Conservation (phyloP, 2,329 filamentous ascomycete genomes). For the Salinomyces thailandicus region DNA sequence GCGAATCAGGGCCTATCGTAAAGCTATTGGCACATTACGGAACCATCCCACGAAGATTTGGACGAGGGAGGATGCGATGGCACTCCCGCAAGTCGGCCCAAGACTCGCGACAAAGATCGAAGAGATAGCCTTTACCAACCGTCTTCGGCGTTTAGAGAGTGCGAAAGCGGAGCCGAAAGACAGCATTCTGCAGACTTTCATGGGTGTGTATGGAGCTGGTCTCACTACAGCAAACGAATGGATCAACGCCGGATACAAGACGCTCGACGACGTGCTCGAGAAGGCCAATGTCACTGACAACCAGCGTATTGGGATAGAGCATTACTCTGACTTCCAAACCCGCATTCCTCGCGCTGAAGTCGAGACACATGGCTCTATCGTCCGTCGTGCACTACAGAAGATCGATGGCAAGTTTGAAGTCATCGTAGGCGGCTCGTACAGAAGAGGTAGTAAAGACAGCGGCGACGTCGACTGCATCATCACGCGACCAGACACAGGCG, state of each 20-base stretch:
- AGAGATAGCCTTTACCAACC: conserved; percentile 69
- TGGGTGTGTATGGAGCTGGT: conserved; percentile 71
- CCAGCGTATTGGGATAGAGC: conserved; percentile 67
- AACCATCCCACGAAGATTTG: conserved; percentile 53
- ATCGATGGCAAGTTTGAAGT: conserved; percentile 57
- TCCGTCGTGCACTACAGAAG: conserved; percentile 46
- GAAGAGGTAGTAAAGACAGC: conserved; percentile 62
- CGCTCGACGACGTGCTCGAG: conserved; percentile 57
- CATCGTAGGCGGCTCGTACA: conserved; percentile 74
- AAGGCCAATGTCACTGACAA: conserved; percentile 55
- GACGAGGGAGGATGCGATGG: conserved; percentile 58
- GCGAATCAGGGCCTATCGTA: conserved; percentile 65
- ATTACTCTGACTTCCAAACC: conserved; percentile 66
- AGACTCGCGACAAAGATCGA: conserved; percentile 77
- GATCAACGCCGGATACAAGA: conserved; percentile 63
- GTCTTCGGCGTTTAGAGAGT: conserved; percentile 61
- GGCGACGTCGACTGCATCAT: conserved; percentile 81
- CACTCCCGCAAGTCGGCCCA: conserved; percentile 58
- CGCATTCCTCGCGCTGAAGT: conserved; percentile 73
- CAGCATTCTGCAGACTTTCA: conserved; percentile 55
- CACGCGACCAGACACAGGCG: conserved; percentile 53
- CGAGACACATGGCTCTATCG: conserved; percentile 53
- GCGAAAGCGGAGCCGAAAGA: conserved; percentile 58
- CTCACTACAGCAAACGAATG: conserved; percentile 59
- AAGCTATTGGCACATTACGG: conserved; percentile 61